These are phyloP conservation scores for Cymodocea nodosa DNA, from an alignment of 116 monocot species.

Conservation along the genomic window DNA sequence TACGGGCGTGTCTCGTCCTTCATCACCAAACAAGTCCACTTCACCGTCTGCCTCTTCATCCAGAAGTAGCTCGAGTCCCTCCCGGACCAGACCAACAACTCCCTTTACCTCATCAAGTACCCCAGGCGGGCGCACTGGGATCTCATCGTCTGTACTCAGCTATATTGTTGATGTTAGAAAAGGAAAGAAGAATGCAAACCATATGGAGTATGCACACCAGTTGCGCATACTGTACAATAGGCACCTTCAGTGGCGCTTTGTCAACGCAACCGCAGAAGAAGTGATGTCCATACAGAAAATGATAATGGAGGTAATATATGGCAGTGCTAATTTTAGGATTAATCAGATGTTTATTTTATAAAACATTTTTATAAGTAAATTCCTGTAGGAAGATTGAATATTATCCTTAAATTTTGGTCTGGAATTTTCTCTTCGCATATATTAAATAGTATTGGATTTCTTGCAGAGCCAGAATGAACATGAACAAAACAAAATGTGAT, in stretches of 20 bases:
- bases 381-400: no score
- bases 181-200: conserved; percentile 43
- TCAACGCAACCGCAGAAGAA: conserved; percentile 49
- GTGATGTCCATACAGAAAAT: conserved; percentile 34
- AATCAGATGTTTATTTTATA: no score
- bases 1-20: conserved; percentile 18
- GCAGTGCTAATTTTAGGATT: not conserved
- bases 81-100: conserved; percentile 23
- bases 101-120: conserved; percentile 22
- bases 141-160: conserved; percentile 20
- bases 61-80: conserved; percentile 22
- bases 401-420: no score
- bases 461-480: no score
- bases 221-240: conserved; percentile 50
- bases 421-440: no score
- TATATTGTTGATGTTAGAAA: conserved; percentile 34
- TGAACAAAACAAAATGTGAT: no score
- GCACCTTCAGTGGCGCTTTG: conserved; percentile 69
- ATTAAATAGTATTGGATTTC: no score
- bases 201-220: conserved; percentile 62
- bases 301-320: conserved; percentile 34
- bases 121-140: conserved; percentile 9
- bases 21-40: conserved; percentile 34
- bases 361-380: no score
- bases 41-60: conserved; percentile 7